Conservation (phyloP, 768 basidiomycete genomes). For the Mycena venus region DNA sequence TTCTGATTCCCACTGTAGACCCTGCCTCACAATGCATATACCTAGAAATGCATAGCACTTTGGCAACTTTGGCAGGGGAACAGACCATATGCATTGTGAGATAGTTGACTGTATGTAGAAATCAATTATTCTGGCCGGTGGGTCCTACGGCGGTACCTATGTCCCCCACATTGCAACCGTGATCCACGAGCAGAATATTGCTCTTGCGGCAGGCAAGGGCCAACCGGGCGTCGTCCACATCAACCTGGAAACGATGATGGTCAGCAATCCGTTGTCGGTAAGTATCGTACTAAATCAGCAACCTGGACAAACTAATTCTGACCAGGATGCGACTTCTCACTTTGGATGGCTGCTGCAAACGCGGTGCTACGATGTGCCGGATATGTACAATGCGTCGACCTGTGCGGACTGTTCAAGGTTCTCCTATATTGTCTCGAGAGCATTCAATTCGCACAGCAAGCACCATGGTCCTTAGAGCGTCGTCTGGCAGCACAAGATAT, state of each 20-base stretch:
- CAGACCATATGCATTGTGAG: too few species aligned
- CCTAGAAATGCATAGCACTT: too few species aligned
- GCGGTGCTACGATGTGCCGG: constrained; percentile 38
- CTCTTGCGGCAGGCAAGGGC: constrained; percentile 34
- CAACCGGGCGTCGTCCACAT: constrained; percentile 38
- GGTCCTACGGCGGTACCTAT: constrained; percentile 52
- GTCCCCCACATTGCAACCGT: constrained; percentile 52
- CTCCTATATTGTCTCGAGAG: constrained; percentile 44
- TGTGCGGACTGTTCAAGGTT: constrained; percentile 39
- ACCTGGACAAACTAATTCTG: neutral
- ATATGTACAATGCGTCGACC: constrained; percentile 46
- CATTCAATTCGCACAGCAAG: constrained; percentile 33
- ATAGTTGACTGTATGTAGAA: too few species aligned
- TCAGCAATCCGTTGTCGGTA: constrained; percentile 45
- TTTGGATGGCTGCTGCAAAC: constrained; percentile 46
- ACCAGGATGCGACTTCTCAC: constrained; percentile 43
- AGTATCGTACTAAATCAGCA: neutral
- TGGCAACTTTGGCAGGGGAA: too few species aligned
- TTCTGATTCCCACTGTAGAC: too few species aligned
- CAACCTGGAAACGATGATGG: constrained; percentile 49
- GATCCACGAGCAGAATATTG: constrained; percentile 48
- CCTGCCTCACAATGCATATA: too few species aligned
- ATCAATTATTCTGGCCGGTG: constrained; percentile 42
- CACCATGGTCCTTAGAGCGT: constrained; percentile 13
- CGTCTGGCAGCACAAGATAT: constrained; percentile 18